A percentile compares a stretch with the other conserved stretches of the same genome.
These are phyloP conservation scores for Linaria vulgaris DNA, from an alignment of 257 asterid genomes.

Conservation along the genomic window DNA sequence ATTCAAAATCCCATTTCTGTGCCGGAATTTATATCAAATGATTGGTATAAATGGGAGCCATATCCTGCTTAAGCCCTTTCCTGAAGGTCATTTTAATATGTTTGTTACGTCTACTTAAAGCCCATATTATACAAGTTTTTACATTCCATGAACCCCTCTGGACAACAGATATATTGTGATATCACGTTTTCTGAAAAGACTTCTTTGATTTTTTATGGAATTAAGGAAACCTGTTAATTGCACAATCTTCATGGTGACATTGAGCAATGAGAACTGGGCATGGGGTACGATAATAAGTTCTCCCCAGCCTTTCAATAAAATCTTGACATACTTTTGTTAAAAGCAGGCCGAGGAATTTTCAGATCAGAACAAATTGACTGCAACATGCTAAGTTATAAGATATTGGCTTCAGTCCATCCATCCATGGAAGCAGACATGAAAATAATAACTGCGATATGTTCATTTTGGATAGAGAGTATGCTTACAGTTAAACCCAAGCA, in stretches of 20 bases:
- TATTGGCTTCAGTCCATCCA: not conserved
- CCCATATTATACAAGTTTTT: not conserved
- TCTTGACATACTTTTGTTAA: too few relatives aligned
- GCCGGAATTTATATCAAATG: too few relatives aligned
- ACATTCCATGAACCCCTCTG: not conserved
- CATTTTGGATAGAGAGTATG: not conserved
- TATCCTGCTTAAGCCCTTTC: too few relatives aligned
- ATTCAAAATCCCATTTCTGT: too few relatives aligned
- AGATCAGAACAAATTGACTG: too few relatives aligned
- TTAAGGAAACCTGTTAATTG: not conserved
- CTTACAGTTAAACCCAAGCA: constrained; percentile 87
- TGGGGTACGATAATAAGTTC: too few relatives aligned
- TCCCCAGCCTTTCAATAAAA: too few relatives aligned
- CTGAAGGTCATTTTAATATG: not conserved
- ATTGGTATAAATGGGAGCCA: not conserved
- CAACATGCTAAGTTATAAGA: too few relatives aligned
- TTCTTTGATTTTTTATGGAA: not conserved
- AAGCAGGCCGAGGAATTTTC: too few relatives aligned
- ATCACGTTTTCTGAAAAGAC: not conserved
- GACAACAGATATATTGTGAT: not conserved
- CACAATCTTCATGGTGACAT: not conserved
- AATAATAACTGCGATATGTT: not conserved
- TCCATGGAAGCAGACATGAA: not conserved
- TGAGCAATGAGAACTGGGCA: not conserved
- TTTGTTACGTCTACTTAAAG: not conserved